Percentiles rank a stretch among this genome's conserved stretches.
These are phyloP conservation scores for Hansfordia pulvinata DNA, from an alignment of 2,329 filamentous ascomycete species.

Conservation along the genomic window DNA sequence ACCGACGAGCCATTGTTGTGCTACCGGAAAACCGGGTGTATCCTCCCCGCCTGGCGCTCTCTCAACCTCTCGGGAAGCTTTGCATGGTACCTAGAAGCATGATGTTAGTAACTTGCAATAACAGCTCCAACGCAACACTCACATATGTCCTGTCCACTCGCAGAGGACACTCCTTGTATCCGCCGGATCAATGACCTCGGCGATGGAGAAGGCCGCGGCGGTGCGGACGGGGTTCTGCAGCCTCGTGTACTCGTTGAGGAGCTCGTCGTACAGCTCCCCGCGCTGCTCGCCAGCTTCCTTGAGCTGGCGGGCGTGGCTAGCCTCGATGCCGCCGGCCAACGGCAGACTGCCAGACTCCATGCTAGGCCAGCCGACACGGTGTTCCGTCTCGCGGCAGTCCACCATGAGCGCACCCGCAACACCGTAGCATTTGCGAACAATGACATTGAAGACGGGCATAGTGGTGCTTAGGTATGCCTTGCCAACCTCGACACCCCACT, in stretches of 20 bases:
- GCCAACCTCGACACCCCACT: conserved; percentile 46
- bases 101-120: too few relatives aligned
- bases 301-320: conserved; percentile 46
- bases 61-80: too few relatives aligned
- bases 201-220: conserved; percentile 48
- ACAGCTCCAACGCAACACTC: too few relatives aligned
- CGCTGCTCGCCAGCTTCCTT: conserved; percentile 37
- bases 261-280: conserved; percentile 27
- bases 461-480: conserved; percentile 50
- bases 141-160: conserved; percentile 42
- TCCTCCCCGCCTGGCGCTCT: too few relatives aligned
- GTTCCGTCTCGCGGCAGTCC: conserved; percentile 44
- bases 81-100: too few relatives aligned
- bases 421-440: conserved; percentile 46
- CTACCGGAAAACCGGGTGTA: too few relatives aligned
- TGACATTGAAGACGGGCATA: conserved; percentile 48
- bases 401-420: conserved; percentile 54
- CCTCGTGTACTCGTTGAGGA: conserved; percentile 45
- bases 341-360: conserved; percentile 50
- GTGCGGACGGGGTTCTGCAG: conserved; percentile 53
- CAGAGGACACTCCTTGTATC: conserved; percentile 39
- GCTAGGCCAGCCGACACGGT: conserved; percentile 49
- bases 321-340: conserved; percentile 50
- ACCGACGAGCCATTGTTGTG: too few relatives aligned
- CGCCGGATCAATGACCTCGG: conserved; percentile 52